Conservation (phyloP, 2,329 filamentous ascomycete genomes). For the Penicillium psychrosexuale region DNA sequence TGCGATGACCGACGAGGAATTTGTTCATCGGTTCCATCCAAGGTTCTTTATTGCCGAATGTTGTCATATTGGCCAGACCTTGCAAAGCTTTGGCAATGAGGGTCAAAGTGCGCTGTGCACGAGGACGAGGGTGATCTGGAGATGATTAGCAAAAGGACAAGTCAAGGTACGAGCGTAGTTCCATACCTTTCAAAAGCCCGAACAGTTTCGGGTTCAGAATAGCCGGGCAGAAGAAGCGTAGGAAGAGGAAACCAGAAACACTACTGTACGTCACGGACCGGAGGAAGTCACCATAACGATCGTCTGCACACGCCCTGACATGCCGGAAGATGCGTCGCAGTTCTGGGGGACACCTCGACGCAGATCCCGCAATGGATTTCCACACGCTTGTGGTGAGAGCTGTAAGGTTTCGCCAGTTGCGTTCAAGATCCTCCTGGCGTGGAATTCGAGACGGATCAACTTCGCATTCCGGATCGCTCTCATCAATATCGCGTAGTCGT, state of each 20-base stretch:
- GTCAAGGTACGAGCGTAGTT: background rate
- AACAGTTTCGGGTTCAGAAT: conserved; percentile 94
- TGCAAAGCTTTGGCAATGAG: conserved; percentile 90
- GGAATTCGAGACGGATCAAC: conserved; percentile 81
- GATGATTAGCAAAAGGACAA: conserved; percentile 20
- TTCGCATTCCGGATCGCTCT: conserved; percentile 87
- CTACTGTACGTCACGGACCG: conserved; percentile 89
- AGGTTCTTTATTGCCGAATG: conserved; percentile 90
- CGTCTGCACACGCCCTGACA: conserved; percentile 85
- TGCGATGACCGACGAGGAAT: conserved; percentile 72
- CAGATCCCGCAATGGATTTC: conserved; percentile 76
- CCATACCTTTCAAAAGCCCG: conserved; percentile 68
- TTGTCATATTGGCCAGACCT: conserved; percentile 84
- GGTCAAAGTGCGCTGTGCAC: conserved; percentile 82
- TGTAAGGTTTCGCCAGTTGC: conserved; percentile 78
- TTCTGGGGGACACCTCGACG: conserved; percentile 72
- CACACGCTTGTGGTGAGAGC: conserved; percentile 77
- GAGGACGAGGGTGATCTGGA: conserved; percentile 74
- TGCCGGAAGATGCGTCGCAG: conserved; percentile 84
- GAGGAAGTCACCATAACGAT: conserved; percentile 89
- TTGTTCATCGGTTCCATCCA: conserved; percentile 99
- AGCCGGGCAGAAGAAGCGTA: conserved; percentile 94
- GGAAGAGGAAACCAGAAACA: conserved; percentile 89
- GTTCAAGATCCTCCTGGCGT: conserved; percentile 66
- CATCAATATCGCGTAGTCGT: conserved; percentile 84